Conservation (phyloP, 805 yeast genomes). For the Zygosaccharomyces gambellarensis region DNA sequence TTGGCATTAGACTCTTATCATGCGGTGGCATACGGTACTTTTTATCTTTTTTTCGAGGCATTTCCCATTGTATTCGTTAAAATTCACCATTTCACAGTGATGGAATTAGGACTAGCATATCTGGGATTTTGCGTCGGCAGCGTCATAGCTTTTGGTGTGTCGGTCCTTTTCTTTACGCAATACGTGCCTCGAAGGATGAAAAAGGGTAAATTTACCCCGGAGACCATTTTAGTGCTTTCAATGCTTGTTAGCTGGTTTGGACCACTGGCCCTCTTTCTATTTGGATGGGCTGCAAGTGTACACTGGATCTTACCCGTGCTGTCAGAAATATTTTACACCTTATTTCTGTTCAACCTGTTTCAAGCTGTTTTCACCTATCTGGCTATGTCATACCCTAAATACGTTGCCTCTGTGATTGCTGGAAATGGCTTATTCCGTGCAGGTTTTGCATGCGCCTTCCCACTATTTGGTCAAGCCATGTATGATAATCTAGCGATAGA, state of each 20-base stretch:
- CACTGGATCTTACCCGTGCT: no score
- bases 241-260: constrained; percentile 39
- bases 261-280: constrained; percentile 43
- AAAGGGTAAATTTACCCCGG: constrained; percentile 36
- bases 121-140: constrained; percentile 45
- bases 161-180: constrained; percentile 26
- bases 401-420: no score
- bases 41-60: constrained; percentile 56
- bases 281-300: neutral
- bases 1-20: constrained; percentile 48
- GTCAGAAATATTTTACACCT: no score
- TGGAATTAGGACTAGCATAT: constrained; percentile 46
- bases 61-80: constrained; percentile 52
- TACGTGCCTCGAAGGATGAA: constrained; percentile 28
- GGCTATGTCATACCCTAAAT: no score
- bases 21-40: constrained; percentile 47
- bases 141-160: constrained; percentile 35
- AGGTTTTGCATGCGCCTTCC: no score
- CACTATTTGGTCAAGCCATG: no score
- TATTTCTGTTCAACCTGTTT: no score
- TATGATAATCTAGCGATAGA: no score
- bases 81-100: constrained; percentile 42
- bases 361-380: no score
- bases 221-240: constrained; percentile 39
- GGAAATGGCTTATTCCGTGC: no score